Evolutionary conservation across 352 stramenopile genomes (phyloP), one percentile per base, ranked within the genome.

Genomic region (Phytophthora pistaciae): DNA sequence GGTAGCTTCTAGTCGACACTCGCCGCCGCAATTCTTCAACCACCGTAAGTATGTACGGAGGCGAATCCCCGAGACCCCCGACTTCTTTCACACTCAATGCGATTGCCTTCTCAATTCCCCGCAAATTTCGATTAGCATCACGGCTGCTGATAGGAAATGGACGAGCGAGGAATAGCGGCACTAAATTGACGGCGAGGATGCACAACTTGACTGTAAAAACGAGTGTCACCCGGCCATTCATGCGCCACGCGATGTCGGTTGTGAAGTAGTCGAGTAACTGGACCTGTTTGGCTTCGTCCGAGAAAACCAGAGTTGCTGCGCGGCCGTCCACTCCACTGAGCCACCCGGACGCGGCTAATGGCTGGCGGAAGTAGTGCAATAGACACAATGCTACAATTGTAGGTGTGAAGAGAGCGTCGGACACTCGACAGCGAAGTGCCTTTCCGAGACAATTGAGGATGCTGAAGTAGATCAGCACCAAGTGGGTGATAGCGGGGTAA

Each of bases 391-490:
- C 3, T 1, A 79, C 18, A 0, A 83, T 25, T 1, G 72, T 74
- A 36, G 77, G 77, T 0, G 60, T 69, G 31, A 82, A 82, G 13
- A 82, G 50, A 3, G 49, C 54, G 49, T 79, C 78, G 21, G 57
- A 72, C 20, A 79, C 64, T 1, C 42, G 42, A 11, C 78, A 72
- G 1, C 71, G 66, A 1, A 55, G 44, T 0, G 77, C 18, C 42
- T 81, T 81, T 3, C 60, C 67, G 8, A 76, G 25, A 2, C 53
- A 20, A 56, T 50, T 83, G 16, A 82, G 64, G 3, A 82, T 0
- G 29, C 78, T 83, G 64, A 59, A 80, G 58, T 64, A 68, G 27
- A 72, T 52, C 18, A 68, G 29, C 1, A 50, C 10, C 0, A 61
- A 21, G 65, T 63, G 62, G 29, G 52, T 36, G 5, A 68, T 56